Evolutionary conservation across 2,329 filamentous ascomycete genomes (phyloP), one percentile per base, ranked within the genome.

Genomic region (Elsinoe batatas): DNA sequence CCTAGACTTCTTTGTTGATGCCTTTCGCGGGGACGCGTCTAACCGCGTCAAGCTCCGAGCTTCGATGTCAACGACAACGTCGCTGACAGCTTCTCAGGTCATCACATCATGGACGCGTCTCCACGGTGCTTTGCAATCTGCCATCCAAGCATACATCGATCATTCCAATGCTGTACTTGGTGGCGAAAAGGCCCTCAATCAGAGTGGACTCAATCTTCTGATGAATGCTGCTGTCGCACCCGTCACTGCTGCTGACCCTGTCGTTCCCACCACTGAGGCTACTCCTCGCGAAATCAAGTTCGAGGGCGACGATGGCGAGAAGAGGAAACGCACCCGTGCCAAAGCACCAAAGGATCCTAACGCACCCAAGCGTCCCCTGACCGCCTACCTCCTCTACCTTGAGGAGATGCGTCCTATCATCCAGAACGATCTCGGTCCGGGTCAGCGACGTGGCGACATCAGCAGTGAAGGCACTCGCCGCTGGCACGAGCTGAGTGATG

Each of bases 361-460:
- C 70, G 91, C 91, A 5, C 91, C 91, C 58, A 97, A 96, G 81
- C 84, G 91, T 51, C 91, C 91, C 7, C 72, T 96, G 67, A 97
- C 91, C 5, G 90, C 91, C 2, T 96, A 94, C 76, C 95, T 97
- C 77, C 76, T 96, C 59, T 97, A 90, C 76, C 89, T 95, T 78
- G 87, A 94, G 70, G 85, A 87, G 61, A 89, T 89, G 61, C 87
- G 93, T 50, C 80, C 84, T 53, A 85, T 88, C 68, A 93, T 97
- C 63, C 85, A 87, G 57, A 65, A 67, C 3, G 66, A 70, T 46
- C 79, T 95, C 10, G 68, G 81, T n/a, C 79, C 82, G 58, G 83
- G 84, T 6, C 85, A 86, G 69, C 60, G 61, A 56, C 57, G 56
- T 43, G 89, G 89, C 66, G 88, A 91, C 57, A 87, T 97, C 49